A percentile compares a stretch with the other conserved stretches of the same genome.
phyloP scores from a whole-genome alignment of 2,329 filamentous ascomycete genomes.

The Lachnellula arida region DNA sequence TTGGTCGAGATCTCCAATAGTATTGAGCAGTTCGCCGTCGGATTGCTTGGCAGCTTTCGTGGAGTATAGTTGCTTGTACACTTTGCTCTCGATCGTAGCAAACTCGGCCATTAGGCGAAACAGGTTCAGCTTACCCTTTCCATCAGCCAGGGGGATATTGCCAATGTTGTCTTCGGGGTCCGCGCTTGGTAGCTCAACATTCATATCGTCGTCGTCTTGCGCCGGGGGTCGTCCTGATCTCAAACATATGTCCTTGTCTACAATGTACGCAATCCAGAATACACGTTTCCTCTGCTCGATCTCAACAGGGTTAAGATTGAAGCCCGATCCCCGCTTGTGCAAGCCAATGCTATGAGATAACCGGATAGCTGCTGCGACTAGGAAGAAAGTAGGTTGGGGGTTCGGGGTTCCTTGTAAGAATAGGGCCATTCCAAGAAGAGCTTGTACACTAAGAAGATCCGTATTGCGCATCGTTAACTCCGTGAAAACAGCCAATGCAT shows the following conservation, averaged over 20 bases:
- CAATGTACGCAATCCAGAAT: slow-evolving; percentile 72
- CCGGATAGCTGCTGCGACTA: slow-evolving; percentile 85
- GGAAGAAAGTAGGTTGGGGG: slow-evolving; percentile 86
- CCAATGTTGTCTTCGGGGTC: slow-evolving; percentile 90
- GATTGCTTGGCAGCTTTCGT: slow-evolving; percentile 88
- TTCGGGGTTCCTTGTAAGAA: slow-evolving; percentile 97
- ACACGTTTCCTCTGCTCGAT: slow-evolving; percentile 83
- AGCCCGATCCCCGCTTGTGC: slow-evolving; percentile 87
- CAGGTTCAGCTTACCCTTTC: slow-evolving; percentile 88
- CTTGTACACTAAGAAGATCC: slow-evolving; percentile 90
- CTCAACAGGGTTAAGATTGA: slow-evolving; percentile 89
- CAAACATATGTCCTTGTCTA: slow-evolving; percentile 70
- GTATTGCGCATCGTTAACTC: slow-evolving; percentile 96
- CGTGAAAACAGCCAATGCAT: slow-evolving; percentile 87
- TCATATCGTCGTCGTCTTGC: slow-evolving; percentile 82
- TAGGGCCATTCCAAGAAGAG: slow-evolving; percentile 84
- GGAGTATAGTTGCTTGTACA: slow-evolving; percentile 90
- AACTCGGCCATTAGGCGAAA: slow-evolving; percentile 93
- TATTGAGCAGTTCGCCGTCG: slow-evolving; percentile 88
- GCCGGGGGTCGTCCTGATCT: slow-evolving; percentile 67
- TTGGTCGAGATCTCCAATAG: slow-evolving; percentile 89
- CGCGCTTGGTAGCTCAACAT: slow-evolving; percentile 88
- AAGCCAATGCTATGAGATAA: slow-evolving; percentile 91
- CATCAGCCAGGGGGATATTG: slow-evolving; percentile 84
- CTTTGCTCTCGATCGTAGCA: slow-evolving; percentile 83